Conservation (phyloP, 306 rosid genomes). For the Albizia julibrissin region DNA sequence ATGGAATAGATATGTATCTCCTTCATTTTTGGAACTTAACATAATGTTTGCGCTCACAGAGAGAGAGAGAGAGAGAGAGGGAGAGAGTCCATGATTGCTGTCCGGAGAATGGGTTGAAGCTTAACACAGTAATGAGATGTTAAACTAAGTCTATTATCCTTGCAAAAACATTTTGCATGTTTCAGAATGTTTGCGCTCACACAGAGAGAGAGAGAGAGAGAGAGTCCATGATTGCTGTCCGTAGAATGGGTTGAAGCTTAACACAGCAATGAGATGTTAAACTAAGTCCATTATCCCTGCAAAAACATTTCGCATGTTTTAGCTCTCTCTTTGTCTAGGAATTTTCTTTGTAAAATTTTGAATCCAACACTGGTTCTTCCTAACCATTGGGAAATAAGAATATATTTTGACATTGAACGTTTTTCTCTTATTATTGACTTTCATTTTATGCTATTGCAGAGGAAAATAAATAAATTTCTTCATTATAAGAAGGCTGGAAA, state of each 20-base stretch:
- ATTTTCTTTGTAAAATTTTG: background rate
- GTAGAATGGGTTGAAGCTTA: background rate
- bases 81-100: background rate
- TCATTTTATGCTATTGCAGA: conserved; percentile 51
- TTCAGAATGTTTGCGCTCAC: background rate
- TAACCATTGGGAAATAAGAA: background rate
- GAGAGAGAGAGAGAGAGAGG: background rate
- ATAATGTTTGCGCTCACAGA: background rate
- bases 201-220: background rate
- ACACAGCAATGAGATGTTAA: background rate
- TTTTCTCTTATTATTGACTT: conserved; percentile 26
- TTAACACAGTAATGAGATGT: background rate
- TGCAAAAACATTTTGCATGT: conserved; percentile 1
- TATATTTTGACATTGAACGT: no score
- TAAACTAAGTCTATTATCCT: conserved; percentile 3
- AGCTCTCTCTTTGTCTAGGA: conserved; percentile 6
- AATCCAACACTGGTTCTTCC: background rate
- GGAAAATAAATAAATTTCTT: conserved; percentile 82
- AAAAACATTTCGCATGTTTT: conserved; percentile 12
- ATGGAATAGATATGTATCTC: background rate
- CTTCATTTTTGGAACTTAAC: conserved; percentile 3
- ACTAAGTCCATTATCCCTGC: background rate
- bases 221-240: background rate
- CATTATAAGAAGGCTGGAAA: conserved; percentile 86
- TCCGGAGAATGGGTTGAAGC: background rate